Evolutionary conservation across 352 stramenopile genomes (phyloP), one percentile per base, ranked within the genome.

Genomic region (Pythium rhizo-oryzae): DNA sequence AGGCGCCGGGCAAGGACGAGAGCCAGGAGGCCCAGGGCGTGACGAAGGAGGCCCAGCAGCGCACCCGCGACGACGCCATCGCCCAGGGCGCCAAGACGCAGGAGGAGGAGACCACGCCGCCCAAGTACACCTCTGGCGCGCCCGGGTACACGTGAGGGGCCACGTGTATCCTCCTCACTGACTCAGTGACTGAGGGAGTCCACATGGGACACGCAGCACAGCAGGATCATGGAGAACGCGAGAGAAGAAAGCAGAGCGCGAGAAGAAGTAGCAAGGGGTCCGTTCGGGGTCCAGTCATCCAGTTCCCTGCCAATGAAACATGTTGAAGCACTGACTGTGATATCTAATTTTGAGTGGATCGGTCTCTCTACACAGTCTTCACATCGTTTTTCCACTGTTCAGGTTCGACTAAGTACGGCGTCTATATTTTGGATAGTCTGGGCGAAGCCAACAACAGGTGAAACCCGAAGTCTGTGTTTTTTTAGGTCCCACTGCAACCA

Each of bases 41-140:
- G 53, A 84, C 75, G 13, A 61, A 71, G 11, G 77, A 87, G 43
- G 63, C 75, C 3, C 50, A 81, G 44, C 41, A 72, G 1, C 61
- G 50, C 28, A 74, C 77, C 35, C 83, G 85, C 4, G 72, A 81
- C 15, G 71, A 92, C 21, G 80, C 75, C 5, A 93, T 92, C 60
- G 67, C 82, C 16, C 59, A 85, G 41, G 84, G 76, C 43, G 70
- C 83, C 15, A 89, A 88, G 72, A 79, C 18, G 0, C 82, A 91
- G 71, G 80, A 85, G 51, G 82, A 91, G 47, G 82, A 93, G 64
- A 93, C 85, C 33, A 93, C 85, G 30, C 83, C 68, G 2, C 79
- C 73, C 60, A 59, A 60, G 60, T 66, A 66, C n/a, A 66, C 59
- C 35, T 66, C 59, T 0, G 59, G 59, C 4, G 59, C 59, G 4